Percentiles rank a stretch among this genome's conserved stretches.
phyloP scores from a whole-genome alignment of 768 basidiomycete species.

The Calvatia gigantea region DNA sequence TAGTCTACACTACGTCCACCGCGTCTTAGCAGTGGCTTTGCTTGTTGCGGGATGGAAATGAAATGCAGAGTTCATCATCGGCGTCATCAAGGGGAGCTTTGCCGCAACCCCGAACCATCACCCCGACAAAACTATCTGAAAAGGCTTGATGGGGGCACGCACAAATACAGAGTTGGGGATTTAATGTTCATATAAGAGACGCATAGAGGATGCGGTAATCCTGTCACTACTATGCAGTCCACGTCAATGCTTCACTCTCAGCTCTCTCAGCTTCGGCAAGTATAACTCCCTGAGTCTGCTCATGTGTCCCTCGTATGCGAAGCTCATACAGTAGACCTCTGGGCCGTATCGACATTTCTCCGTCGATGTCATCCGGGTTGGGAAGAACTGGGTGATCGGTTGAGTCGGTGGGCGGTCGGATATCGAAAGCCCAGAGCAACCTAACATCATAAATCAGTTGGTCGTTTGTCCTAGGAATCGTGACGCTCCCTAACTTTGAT shows the following conservation, averaged over 20 bases:
- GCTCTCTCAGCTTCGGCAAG: constrained; percentile 9
- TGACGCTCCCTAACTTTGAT: constrained; percentile 13
- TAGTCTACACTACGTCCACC: no score
- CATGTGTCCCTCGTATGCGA: not conserved
- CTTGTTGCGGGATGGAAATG: no score
- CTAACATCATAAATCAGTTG: constrained; percentile 7
- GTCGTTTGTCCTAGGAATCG: no score
- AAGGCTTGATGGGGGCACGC: no score
- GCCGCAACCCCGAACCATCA: no score
- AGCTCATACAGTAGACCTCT: constrained; percentile 15
- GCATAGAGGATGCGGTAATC: not conserved
- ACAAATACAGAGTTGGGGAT: no score
- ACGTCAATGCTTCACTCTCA: constrained; percentile 7
- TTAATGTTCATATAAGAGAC: not conserved
- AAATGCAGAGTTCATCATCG: no score
- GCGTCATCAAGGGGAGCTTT: no score
- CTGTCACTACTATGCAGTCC: not conserved
- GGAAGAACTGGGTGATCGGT: constrained; percentile 15
- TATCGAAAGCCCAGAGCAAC: constrained; percentile 21
- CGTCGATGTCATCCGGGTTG: constrained; percentile 15
- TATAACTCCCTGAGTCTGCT: constrained; percentile 9
- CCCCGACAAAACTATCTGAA: no score
- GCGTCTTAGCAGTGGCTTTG: no score
- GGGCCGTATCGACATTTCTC: constrained; percentile 18
- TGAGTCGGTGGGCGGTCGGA: constrained; percentile 13